Evolutionary conservation across 768 basidiomycete species (phyloP), one percentile per base, ranked within the genome.

Genomic region (Phanerochaete sordida): DNA sequence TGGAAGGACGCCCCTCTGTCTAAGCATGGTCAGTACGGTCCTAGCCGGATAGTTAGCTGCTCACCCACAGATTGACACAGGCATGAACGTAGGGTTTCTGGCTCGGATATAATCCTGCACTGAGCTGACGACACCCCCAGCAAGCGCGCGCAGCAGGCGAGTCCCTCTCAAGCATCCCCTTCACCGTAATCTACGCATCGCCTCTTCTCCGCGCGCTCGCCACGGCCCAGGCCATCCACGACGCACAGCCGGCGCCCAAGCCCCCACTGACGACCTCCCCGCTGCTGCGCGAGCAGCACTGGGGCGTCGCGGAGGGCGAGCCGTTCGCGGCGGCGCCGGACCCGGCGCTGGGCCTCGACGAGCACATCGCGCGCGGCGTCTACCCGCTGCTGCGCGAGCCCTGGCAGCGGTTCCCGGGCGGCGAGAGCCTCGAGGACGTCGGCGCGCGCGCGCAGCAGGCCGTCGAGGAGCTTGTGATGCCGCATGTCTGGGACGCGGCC

Each of bases 1-100:
- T 88, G 86, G 81, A 80, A 76, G 60, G 88, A 93, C 71, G 82
- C 90, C 12, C 81, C 85, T 1, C 75, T 93, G 16, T 85, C 87
- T 21, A 88, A 87, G 63, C 87, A 91, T 66, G 91, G 91, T 87
- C 69, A 66, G 74, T 68, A n/a, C 1, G 46, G 19, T 5, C 0
- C 12, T n/a, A 46, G 19, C 9, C 13, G 8, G 30, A 1, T 35
- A 23, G 1, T 15, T 5, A 48, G 19, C 39, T 9, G 37, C 15
- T 21, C 19, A 15, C 6, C 13, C 43, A 44, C 21, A 3, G 23
- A 44, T 39, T 6, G 57, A 1, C 21, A 9, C 57, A 74, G 74
- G 73, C 31, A 74, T 75, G 72, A 73, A 75, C 58, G 72, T 73
- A 58, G 54, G 68, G 54, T 16, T n/a, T 4, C 39, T 21, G 21